Evolutionary conservation across 257 asterid species (phyloP), one percentile per base, ranked within the genome.

Genomic region (Gynochthodes officinalis): DNA sequence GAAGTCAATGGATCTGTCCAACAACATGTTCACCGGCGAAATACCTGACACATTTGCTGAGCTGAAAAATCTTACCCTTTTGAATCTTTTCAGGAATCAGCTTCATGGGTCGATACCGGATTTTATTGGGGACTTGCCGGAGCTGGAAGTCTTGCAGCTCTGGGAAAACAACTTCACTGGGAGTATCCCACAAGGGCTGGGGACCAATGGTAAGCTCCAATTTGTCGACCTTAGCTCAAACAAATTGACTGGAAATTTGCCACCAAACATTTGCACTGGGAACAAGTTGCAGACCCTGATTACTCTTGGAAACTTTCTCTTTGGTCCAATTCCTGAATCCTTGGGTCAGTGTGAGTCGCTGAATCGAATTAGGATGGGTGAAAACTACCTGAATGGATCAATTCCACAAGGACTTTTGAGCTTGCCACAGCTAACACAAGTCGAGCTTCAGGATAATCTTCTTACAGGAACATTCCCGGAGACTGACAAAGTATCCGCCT

Each of bases 121-220:
- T 42, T 94, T 91, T 71, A 77, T 94, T 23, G 96, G 81, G 3
- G 96, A 89, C 69, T 81, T 91, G 75, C 96, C 97, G 44, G 81
- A 80, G 75, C 84, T 94, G 40, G 88, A 94, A 75, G 97, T 94
- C 43, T 69, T 94, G 84, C 98, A 94, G 73, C 57, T 94, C 30
- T 94, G 98, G 98, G 98, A 94, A 72, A 94, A 94, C 78, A 94
- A 91, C 50, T 94, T 94, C 84, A 91, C 98, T 25, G 98, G 97
- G 21, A 82, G 89, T 40, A 88, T 94, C 63, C 98, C 98, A 0
- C 86, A 62, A 44, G 86, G 80, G 77, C 78, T 94, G 57, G 98
- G 98, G 18, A 72, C 77, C 6, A 91, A 88, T 19, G 94, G 97
- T 39, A 89, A 82, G 57, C 87, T 94, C 39, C 90, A 82, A 39